phyloP scores from a whole-genome alignment of 1,284 basidiomycete genomes.

The Porodaedalea pini region DNA sequence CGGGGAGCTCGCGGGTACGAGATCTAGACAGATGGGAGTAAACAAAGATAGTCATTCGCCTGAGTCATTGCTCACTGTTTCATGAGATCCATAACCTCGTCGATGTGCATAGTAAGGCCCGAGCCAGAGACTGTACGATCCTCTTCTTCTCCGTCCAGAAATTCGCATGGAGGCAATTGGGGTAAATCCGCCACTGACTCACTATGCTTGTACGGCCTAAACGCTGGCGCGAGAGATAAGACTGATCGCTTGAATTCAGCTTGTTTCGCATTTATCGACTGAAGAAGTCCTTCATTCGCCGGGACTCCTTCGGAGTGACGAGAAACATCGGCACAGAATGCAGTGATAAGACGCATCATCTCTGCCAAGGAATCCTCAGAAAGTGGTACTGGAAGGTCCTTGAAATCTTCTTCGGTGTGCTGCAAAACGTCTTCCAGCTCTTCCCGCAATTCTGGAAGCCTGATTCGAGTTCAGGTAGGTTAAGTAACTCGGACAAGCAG shows the following conservation, averaged over 20 bases:
- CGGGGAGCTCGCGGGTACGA: constrained; percentile 64
- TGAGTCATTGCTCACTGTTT: constrained; percentile 38
- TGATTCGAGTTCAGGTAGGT: constrained; percentile 32
- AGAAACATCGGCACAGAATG: constrained; percentile 44
- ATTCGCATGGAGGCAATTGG: background rate
- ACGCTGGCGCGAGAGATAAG: constrained; percentile 48
- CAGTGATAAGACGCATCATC: constrained; percentile 44
- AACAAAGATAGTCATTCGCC: background rate
- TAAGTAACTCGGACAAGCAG: constrained; percentile 23
- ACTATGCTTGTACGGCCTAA: constrained; percentile 33
- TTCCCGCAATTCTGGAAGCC: constrained; percentile 58
- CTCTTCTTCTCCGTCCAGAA: constrained; percentile 14
- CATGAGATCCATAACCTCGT: constrained; percentile 51
- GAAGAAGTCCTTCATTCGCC: constrained; percentile 46
- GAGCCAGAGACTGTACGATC: constrained; percentile 22
- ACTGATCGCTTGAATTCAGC: constrained; percentile 46
- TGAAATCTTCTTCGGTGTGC: constrained; percentile 36
- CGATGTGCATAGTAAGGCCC: constrained; percentile 40
- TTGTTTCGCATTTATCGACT: constrained; percentile 49
- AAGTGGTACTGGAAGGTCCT: constrained; percentile 47
- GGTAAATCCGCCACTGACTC: background rate
- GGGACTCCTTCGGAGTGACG: constrained; percentile 50
- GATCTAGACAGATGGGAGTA: constrained; percentile 39
- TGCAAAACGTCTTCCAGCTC: constrained; percentile 45
- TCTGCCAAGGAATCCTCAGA: constrained; percentile 54